Conservation (phyloP, 805 yeast species). For the Limtongia smithiae region DNA sequence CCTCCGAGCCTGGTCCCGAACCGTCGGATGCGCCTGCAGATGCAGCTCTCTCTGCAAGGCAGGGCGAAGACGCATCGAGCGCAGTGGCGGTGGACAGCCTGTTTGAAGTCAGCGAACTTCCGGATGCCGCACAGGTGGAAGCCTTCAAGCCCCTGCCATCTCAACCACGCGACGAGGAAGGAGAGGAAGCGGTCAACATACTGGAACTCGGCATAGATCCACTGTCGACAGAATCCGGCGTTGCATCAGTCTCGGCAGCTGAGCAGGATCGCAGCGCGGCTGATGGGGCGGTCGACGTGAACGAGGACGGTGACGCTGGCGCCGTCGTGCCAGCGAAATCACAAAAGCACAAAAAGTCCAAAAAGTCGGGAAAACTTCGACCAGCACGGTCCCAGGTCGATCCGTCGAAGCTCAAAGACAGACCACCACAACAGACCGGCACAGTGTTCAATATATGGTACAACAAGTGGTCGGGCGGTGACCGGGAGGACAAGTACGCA, state of each 20-base stretch:
- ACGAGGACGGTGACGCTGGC: not conserved
- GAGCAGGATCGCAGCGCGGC: not conserved
- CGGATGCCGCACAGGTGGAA: not conserved
- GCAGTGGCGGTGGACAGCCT: constrained; percentile 1
- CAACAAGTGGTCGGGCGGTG: constrained; percentile 83
- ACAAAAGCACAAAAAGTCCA: constrained; percentile 11
- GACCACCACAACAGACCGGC: constrained; percentile 77
- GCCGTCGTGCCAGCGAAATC: not conserved
- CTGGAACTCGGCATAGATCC: constrained; percentile 22
- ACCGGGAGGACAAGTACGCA: constrained; percentile 40
- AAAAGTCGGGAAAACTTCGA: constrained; percentile 24
- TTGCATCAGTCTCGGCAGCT: not conserved
- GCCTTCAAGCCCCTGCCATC: not conserved
- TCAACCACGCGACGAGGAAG: constrained; percentile 13
- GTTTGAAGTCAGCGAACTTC: not conserved
- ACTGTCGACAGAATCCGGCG: not conserved
- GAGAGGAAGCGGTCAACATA: constrained; percentile 26
- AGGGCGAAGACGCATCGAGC: not conserved
- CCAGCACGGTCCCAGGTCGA: constrained; percentile 76
- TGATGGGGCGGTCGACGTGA: not conserved
- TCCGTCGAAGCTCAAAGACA: constrained; percentile 53
- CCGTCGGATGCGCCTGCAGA: not conserved
- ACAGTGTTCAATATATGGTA: constrained; percentile 84
- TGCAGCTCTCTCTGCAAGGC: not conserved
- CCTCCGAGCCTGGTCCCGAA: constrained; percentile 16